Evolutionary conservation across 225 moss, liverwort and hornwort genomes (phyloP), one percentile per base, ranked within the genome.

Genomic region (Sphagnum tenellum): DNA sequence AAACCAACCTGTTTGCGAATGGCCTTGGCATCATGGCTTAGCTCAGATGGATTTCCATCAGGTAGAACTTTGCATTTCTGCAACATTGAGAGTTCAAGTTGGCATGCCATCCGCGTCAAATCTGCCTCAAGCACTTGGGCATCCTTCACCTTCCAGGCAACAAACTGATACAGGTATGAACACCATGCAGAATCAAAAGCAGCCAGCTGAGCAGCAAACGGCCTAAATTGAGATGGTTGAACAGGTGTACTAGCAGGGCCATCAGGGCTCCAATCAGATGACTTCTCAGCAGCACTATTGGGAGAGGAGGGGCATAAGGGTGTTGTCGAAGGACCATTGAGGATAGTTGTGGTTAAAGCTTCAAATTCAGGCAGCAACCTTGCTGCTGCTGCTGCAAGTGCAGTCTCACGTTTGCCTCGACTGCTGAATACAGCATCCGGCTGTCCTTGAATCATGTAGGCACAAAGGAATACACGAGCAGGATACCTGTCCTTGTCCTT

Each of bases 121-220:
- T 86, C 86, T 66, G 78, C 83, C 72, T 86, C 86, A 57, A 86
- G 64, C 12, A 78, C 78, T 66, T 74, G 75, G 46, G 86, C 86
- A 64, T 86, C 86, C 68, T 83, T 86, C 9, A 83, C 83, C 72
- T 86, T 86, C 86, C 86, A 86, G 54, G 86, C 83, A 61, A 86
- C 86, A 52, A 86, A 86, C 62, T 86, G 76, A 71, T 86, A 86
- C 44, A 86, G 70, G 74, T 86, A 86, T 47, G 86, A 75, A 70
- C 78, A 78, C 86, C 86, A 86, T 48, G 86, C 78, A 9, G 80
- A 75, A 68, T 86, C 86, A 46, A 86, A 86, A 8, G 78, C 79
- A 66, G 76, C 72, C 6, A 86, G 73, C 64, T 83, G 83, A 13
- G 83, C 80, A 55, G 83, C 86, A 62, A 86, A 86, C n/a, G 86